phyloP scores from a whole-genome alignment of 352 stramenopile species.

The Phytophthora uliginosa region DNA sequence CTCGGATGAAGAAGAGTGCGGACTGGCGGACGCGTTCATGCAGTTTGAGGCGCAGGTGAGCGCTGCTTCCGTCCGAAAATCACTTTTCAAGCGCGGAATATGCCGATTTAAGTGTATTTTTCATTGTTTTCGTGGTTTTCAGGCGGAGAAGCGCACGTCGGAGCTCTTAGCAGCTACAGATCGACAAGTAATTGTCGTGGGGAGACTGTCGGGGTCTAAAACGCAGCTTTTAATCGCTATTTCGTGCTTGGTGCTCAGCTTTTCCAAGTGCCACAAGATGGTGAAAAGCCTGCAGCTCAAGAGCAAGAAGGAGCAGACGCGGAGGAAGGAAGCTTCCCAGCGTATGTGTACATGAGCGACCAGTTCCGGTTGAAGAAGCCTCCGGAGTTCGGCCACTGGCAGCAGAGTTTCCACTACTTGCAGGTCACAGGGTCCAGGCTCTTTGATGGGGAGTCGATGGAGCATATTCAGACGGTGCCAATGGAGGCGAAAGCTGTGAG shows the following conservation, averaged over 20 bases:
- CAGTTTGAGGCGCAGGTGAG: conserved; percentile 61
- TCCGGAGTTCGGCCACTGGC: conserved; percentile 58
- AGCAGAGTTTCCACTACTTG: conserved; percentile 58
- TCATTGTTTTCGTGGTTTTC: conserved; percentile 8
- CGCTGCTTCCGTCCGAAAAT: not conserved
- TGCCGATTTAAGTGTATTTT: not conserved
- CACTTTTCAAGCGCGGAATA: not conserved
- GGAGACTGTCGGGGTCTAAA: not conserved
- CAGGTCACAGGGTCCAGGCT: conserved; percentile 39
- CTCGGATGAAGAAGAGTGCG: conserved; percentile 32
- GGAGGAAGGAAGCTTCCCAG: conserved; percentile 24
- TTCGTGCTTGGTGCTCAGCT: conserved; percentile 20
- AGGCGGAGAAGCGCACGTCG: conserved; percentile 55
- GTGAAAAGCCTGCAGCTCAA: conserved; percentile 6
- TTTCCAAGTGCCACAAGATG: conserved; percentile 15
- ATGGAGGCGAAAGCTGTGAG: conserved; percentile 1
- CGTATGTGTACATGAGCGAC: conserved; percentile 64
- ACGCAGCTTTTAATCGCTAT: not conserved
- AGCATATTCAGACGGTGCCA: conserved; percentile 49
- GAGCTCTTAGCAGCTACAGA: conserved; percentile 50
- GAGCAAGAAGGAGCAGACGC: not conserved
- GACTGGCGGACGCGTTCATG: conserved; percentile 60
- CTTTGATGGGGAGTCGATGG: conserved; percentile 37
- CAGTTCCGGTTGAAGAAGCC: conserved; percentile 51
- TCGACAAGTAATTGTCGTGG: conserved; percentile 26